A percentile compares a stretch with the other conserved stretches of the same genome.
Evolutionary conservation across 108 stramenopile genomes (phyloP).

Genomic region (Skeletonema tropicum): DNA sequence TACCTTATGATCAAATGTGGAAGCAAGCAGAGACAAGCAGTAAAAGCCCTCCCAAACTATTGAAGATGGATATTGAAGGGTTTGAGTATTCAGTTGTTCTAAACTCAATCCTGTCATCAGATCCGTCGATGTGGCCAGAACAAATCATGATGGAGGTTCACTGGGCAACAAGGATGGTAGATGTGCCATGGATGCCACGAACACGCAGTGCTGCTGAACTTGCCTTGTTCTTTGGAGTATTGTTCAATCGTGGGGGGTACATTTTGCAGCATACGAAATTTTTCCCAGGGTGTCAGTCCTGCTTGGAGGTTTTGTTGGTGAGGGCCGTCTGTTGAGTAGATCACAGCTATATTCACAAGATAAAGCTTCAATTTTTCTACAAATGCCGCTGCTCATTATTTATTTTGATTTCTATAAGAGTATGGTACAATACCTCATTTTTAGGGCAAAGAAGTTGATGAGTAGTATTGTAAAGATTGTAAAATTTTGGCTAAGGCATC

Average conservation of each 20-base stretch:
- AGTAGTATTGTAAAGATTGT: too few relatives aligned
- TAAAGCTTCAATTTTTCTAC: too few relatives aligned
- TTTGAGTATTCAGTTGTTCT: constrained; percentile 42
- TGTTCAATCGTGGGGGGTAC: constrained; percentile 50
- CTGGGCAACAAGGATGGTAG: constrained; percentile 53
- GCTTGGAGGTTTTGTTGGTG: constrained; percentile 52
- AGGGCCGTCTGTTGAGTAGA: constrained; percentile 28
- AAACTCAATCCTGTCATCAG: constrained; percentile 19
- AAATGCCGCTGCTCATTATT: too few relatives aligned
- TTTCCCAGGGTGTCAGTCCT: constrained; percentile 21
- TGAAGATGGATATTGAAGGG: constrained; percentile 44
- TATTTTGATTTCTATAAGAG: too few relatives aligned
- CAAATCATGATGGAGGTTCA: constrained; percentile 59
- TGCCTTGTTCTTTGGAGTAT: constrained; percentile 32
- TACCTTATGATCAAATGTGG: constrained; percentile 21
- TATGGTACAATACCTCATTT: too few relatives aligned
- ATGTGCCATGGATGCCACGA: constrained; percentile 44
- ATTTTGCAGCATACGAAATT: constrained; percentile 17
- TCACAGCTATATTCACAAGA: too few relatives aligned
- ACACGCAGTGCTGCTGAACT: constrained; percentile 40
- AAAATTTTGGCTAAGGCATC: too few relatives aligned
- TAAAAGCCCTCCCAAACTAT: constrained; percentile 15
- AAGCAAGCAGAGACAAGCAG: constrained; percentile 10
- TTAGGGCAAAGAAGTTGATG: too few relatives aligned
- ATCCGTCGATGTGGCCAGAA: constrained; percentile 19